These are phyloP conservation scores for Leccinum truebloodii DNA, from an alignment of 768 basidiomycete genomes.

Conservation along the genomic window DNA sequence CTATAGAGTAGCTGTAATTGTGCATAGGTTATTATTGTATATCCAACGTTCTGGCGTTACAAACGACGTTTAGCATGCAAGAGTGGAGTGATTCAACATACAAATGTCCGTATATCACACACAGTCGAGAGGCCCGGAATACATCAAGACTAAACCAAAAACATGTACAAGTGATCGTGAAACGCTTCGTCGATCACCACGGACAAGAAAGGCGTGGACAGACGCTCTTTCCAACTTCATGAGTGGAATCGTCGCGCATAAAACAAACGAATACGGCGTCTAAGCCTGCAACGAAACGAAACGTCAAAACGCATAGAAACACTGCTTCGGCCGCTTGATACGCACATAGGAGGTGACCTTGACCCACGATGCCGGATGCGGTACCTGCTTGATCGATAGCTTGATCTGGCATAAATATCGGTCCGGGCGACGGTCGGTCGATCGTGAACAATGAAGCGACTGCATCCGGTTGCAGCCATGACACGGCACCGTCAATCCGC, in stretches of 20 bases:
- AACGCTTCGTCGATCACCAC: background rate
- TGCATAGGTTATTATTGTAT: background rate
- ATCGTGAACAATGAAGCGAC: slow-evolving; percentile 26
- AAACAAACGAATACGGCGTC: slow-evolving; percentile 1
- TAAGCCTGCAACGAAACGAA: slow-evolving; percentile 4
- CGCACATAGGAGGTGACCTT: slow-evolving; percentile 19
- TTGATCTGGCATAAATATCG: slow-evolving; percentile 20
- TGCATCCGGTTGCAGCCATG: slow-evolving; percentile 29
- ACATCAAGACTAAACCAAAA: slow-evolving; percentile 1
- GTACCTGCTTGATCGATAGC: slow-evolving; percentile 26
- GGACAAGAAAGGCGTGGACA: background rate
- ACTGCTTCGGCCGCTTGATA: background rate
- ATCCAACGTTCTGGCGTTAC: slow-evolving; percentile 3
- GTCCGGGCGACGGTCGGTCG: too few relatives aligned
- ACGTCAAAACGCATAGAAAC: background rate
- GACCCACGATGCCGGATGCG: slow-evolving; percentile 25
- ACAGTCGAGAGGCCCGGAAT: background rate
- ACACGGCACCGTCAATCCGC: slow-evolving; percentile 25
- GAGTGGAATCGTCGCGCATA: background rate
- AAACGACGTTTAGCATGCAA: background rate
- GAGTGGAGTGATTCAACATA: slow-evolving; percentile 3
- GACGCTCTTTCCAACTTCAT: background rate
- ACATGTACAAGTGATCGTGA: background rate
- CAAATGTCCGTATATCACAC: background rate
- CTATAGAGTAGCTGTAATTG: background rate